Evolutionary conservation across 495 filamentous ascomycete genomes (phyloP).

Genomic region (Thermochaetoides thermophila): DNA sequence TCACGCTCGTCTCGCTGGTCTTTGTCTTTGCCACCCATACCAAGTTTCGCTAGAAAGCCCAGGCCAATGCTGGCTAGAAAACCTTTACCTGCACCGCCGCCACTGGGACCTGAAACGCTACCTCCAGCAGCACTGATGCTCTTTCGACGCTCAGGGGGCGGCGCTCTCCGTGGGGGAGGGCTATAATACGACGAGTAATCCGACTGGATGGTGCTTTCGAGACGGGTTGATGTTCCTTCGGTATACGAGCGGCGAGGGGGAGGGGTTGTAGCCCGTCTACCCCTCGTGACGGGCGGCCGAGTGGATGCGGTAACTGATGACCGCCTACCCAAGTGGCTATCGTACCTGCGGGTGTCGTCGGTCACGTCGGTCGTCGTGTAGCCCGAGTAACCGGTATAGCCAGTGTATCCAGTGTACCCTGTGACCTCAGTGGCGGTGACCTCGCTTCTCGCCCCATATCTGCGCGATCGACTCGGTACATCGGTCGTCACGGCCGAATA

Average conservation of each 20-base stretch:
- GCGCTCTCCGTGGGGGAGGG: too few species aligned
- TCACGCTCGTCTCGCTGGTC: too few species aligned
- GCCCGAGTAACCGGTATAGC: too few species aligned
- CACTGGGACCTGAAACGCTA: too few species aligned
- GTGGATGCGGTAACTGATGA: slow-evolving; percentile 27
- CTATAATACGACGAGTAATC: slow-evolving; percentile 38
- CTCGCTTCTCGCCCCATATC: slow-evolving; percentile 16
- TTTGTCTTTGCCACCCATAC: too few species aligned
- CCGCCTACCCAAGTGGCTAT: too few species aligned
- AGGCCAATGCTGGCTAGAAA: too few species aligned
- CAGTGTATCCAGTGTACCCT: slow-evolving; percentile 31
- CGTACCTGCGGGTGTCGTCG: too few species aligned
- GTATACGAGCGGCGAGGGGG: slow-evolving; percentile 30
- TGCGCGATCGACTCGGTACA: slow-evolving; percentile 31
- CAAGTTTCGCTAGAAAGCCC: too few species aligned
- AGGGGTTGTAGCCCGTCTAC: slow-evolving; percentile 17
- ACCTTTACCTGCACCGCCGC: too few species aligned
- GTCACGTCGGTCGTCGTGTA: slow-evolving; percentile 19
- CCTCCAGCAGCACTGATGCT: too few species aligned
- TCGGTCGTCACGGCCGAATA: slow-evolving; percentile 40
- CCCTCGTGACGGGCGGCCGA: slow-evolving; percentile 22
- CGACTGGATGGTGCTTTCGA: slow-evolving; percentile 28
- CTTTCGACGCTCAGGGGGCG: too few species aligned
- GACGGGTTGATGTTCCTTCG: slow-evolving; percentile 25
- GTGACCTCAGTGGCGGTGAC: slow-evolving; percentile 33